Evolutionary conservation across 139 green algal genomes (phyloP), one percentile per base, ranked within the genome.

Genomic region (Axilococcus clingmanii): DNA sequence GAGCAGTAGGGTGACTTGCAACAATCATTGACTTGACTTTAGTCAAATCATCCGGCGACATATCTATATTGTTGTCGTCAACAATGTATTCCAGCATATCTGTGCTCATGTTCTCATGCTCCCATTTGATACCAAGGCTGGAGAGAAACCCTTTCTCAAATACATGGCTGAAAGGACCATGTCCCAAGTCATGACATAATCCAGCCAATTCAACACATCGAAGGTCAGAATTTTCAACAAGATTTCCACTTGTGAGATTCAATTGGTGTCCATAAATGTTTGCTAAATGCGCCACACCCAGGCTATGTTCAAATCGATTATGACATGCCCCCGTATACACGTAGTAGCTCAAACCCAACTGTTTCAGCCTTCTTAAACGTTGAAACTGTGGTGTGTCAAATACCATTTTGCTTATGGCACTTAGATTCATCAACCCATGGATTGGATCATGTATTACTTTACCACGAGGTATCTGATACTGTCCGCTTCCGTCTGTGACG

Each of bases 181-280:
- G 89, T 14, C 89, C 89, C 30, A 97, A 52, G 61, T 97, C 89
- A 47, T 97, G 89, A 38, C 77, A 90, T 38, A 95, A 66, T 0
- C 88, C 89, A 72, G 83, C 70, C 29, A 58, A 16, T 23, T 41
- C 34, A 35, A 83, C 74, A 4, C 70, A 25, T 19, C 57, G 53
- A 25, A 91, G 40, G 59, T 93, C 81, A 0, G 40, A 24, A 20
- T 47, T 34, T 32, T 81, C 63, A n/a, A 87, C 61, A 15, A 83
- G 49, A 57, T 82, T 68, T 11, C 15, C 16, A n/a, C 43, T 28
- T 54, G 85, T 75, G 38, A 55, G 29, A 3, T 27, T 41, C 3
- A 87, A 61, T 17, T 65, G 66, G 14, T 38, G 20, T 2, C 46
- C 64, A 28, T 53, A 67, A 20, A 31, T 56, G 22, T 51, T 43